Evolutionary conservation across 306 rosid species (phyloP).

Genomic region (Prunus mume): DNA sequence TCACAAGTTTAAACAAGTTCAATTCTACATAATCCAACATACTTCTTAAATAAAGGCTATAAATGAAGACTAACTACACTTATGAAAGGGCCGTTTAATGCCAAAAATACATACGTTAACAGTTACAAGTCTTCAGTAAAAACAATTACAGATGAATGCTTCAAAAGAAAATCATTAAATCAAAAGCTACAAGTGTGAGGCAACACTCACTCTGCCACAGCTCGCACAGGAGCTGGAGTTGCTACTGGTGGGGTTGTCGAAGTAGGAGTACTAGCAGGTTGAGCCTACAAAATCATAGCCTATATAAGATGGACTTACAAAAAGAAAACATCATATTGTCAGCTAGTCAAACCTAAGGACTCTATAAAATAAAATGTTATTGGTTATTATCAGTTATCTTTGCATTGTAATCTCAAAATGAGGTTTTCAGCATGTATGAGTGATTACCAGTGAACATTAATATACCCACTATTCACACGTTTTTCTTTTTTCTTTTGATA

Average conservation of each 20-base stretch:
- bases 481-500: not conserved
- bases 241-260: conserved; percentile 24
- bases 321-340: not conserved
- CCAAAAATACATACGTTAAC: not conserved
- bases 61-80: not conserved
- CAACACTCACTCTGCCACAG: conserved; percentile 47
- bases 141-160: not conserved
- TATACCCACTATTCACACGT: not conserved
- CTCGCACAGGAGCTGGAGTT: conserved; percentile 41
- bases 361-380: not conserved
- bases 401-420: not conserved
- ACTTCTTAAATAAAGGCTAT: not conserved
- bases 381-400: too few relatives aligned
- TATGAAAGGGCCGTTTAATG: not conserved
- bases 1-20: not conserved
- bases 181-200: not conserved
- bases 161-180: not conserved
- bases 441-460: not conserved
- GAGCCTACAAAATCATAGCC: conserved; percentile 26
- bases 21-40: not conserved
- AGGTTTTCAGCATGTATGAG: not conserved
- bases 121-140: not conserved
- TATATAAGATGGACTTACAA: conserved; percentile 4
- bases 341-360: not conserved
- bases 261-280: conserved; percentile 35